Base-by-base conservation (phyloP, 73 alveolate species). In the Loxodes magnus region DNA sequence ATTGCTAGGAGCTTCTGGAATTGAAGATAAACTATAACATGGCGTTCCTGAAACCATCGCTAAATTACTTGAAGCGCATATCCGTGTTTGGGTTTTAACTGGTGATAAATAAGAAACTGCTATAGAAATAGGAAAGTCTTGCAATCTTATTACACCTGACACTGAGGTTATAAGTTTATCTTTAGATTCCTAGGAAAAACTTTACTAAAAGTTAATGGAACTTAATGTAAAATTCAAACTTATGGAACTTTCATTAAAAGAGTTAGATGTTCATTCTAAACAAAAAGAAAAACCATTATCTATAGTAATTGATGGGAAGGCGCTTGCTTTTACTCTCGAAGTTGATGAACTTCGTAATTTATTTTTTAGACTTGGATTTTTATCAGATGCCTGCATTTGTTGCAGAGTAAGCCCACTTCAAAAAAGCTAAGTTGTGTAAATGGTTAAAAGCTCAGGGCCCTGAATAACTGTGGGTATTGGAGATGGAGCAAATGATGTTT, bases 31-130 rank as follows among this genome's bases (percentile, higher is more conserved):
- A 52, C 70, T 88, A 33, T 74, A 81, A 65, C 88, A 86, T 34
- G 94, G 87, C n/a, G 98, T 88, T 1, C 95, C 96, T 3, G 86
- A 78, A 25, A 80, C 98, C 14, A 88, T 88, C 20, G 63, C 59
- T 41, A 57, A 70, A 22, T 52, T 88, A 28, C 69, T 77, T 54
- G 84, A 69, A 43, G 92, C 96, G 12, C 92, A 87, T 21, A 88
- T 88, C 35, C 56, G 90, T 55, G 83, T 88, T 25, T 88, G 98
- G 98, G 92, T 88, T 29, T 60, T 88, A 30, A 88, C 98, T 3
- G 98, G 98, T 6, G 98, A 88, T 62, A 88, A 88, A 70, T 57
- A 77, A 55, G 98, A 88, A 54, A 88, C 98, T 14, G 96, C 98
- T 4, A 67, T 70, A n/a, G 86, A 82, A 62, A 82, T 82, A 15